Percentiles rank a stretch among this genome's conserved stretches.
phyloP scores from a whole-genome alignment of 2,329 filamentous ascomycete species.

The Cercospora berteroae region DNA sequence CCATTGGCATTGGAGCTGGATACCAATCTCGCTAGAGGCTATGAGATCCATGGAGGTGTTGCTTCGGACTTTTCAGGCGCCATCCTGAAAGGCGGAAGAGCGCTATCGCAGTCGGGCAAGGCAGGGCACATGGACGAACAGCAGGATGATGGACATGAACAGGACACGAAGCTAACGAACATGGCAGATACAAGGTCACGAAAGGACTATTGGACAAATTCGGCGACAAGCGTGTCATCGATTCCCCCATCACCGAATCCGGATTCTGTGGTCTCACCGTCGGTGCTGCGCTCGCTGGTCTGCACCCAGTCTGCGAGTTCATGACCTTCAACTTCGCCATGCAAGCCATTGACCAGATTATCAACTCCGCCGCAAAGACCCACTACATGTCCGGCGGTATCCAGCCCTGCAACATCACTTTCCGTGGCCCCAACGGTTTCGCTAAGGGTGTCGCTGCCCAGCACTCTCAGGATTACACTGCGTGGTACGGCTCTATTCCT shows the following conservation, averaged over 20 bases:
- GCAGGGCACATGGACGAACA: background rate
- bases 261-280: conserved; percentile 93
- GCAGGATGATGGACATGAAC: background rate
- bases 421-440: conserved; percentile 98
- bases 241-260: conserved; percentile 96
- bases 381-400: conserved; percentile 99
- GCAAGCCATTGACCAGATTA: conserved; percentile 99
- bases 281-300: conserved; percentile 88
- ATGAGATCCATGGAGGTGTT: background rate
- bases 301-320: conserved; percentile 97
- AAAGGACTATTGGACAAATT: conserved; percentile 97
- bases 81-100: background rate
- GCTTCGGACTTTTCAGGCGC: background rate
- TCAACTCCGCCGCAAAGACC: conserved; percentile 98
- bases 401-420: conserved; percentile 99
- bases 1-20: background rate
- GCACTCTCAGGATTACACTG: conserved; percentile 98
- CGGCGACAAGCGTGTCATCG: conserved; percentile 94
- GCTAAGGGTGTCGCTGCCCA: conserved; percentile 92
- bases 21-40: background rate
- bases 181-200: conserved; percentile 85
- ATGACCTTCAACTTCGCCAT: conserved; percentile 99
- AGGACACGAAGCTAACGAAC: conserved; percentile 40
- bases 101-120: background rate
- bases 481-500: conserved; percentile 98